These are phyloP conservation scores for Pythium oligandrum DNA, from an alignment of 352 stramenopile genomes.

Conservation along the genomic window DNA sequence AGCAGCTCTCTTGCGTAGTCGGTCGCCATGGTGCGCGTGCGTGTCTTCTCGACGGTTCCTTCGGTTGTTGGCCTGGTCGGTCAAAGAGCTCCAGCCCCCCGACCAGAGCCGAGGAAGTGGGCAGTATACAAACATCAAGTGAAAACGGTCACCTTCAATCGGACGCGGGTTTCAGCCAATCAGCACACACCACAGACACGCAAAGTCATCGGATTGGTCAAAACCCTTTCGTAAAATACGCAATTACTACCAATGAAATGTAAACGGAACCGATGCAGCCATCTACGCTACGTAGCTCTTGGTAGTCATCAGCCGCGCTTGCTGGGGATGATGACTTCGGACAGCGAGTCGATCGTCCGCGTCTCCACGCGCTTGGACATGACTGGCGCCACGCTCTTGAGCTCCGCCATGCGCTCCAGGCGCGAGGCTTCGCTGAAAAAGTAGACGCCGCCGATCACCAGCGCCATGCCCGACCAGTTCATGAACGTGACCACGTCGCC, in stretches of 20 bases:
- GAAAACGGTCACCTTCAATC: too few relatives aligned
- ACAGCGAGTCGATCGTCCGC: conserved; percentile 48
- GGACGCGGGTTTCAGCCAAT: too few relatives aligned
- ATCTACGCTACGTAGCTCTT: too few relatives aligned
- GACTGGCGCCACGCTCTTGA: conserved; percentile 28
- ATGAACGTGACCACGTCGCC: conserved; percentile 78
- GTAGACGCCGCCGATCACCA: conserved; percentile 88
- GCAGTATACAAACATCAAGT: too few relatives aligned
- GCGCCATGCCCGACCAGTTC: conserved; percentile 81
- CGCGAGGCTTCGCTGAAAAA: conserved; percentile 75
- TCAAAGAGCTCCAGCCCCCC: not conserved
- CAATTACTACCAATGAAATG: too few relatives aligned
- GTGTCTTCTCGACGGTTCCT: conserved; percentile 1
- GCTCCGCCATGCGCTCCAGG: conserved; percentile 40
- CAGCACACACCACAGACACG: too few relatives aligned
- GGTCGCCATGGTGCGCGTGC: conserved; percentile 3
- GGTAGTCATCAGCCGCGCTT: conserved; percentile 11
- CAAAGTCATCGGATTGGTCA: too few relatives aligned
- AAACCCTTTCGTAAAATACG: too few relatives aligned
- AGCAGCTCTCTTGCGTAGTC: conserved; percentile 82
- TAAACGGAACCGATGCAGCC: too few relatives aligned
- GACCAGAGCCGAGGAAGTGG: too few relatives aligned
- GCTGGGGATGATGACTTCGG: conserved; percentile 46
- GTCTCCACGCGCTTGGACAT: conserved; percentile 18
- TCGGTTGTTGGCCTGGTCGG: conserved; percentile 1